Evolutionary conservation across 1,284 basidiomycete species (phyloP), one percentile per base, ranked within the genome.

Genomic region (Lignosus rhinocerotis): DNA sequence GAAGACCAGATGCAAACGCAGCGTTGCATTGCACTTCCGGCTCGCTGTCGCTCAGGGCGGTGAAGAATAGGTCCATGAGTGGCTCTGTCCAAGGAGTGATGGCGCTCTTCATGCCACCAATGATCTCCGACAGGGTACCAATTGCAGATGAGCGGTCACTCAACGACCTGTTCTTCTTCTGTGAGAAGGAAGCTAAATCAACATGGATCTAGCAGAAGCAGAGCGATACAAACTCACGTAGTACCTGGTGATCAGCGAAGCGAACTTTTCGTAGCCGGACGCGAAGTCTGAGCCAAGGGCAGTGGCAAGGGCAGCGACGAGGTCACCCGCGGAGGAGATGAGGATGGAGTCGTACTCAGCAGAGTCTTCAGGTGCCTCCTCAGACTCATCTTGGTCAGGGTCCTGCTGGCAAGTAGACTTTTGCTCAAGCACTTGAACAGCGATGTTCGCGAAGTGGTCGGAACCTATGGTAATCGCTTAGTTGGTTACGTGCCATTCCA

Each of bases 301-400:
- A 62, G 86, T 88, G 34, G 96, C 94, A 69, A 99, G 80, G 6
- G 94, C 84, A 59, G 96, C 89, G 55, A 98, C 96, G 55, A 99
- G 88, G 73, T 99, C 97, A 51, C 91, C 91, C 30, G 97, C 96
- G 38, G 95, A 91, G 36, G 93, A 93, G 72, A 99, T 92, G 59
- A 99, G 83, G 44, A 96, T 92, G 14, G 95, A 94, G 75, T 99
- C 97, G 74, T 96, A 98, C 77, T 99, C 97, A 6, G 96, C 96
- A 66, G 92, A 90, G 63, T 91, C 92, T 69, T 92, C 90, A 12
- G 82, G 85, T 32, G 87, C 88, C 61, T 88, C 87, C 52, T 93
- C 92, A 6, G 82, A 81, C 64, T 94, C 94, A 66, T 96, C 96
- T 64, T 92, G 93, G 71, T 98, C 96, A 52, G 94, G 93, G 73